phyloP scores from a whole-genome alignment of 2,329 filamentous ascomycete species.

The Plectosphaerella cucumerina region DNA sequence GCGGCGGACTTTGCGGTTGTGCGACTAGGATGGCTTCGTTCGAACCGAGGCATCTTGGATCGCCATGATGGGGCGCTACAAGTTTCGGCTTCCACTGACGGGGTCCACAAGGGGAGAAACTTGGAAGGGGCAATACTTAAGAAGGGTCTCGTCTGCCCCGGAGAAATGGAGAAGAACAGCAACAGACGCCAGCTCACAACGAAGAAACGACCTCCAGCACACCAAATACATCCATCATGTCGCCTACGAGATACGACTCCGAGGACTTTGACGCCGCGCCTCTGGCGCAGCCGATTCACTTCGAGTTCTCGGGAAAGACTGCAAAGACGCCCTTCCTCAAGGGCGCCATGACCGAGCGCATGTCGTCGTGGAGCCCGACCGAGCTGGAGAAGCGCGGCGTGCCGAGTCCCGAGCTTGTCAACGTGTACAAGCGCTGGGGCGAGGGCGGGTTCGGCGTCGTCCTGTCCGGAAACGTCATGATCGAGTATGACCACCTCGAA shows the following conservation, averaged over 20 bases:
- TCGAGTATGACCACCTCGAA: conserved; percentile 54
- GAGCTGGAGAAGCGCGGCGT: conserved; percentile 43
- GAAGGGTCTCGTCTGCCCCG: too few relatives aligned
- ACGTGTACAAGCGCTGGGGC: conserved; percentile 56
- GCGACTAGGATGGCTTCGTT: too few relatives aligned
- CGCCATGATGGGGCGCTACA: too few relatives aligned
- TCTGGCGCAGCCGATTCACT: conserved; percentile 41
- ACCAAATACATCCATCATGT: background rate
- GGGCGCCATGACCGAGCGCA: conserved; percentile 61
- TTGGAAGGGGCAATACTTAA: too few relatives aligned
- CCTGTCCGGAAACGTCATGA: conserved; percentile 58
- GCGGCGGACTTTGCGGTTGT: too few relatives aligned
- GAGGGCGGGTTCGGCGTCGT: conserved; percentile 48
- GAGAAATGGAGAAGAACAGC: too few relatives aligned
- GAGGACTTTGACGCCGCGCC: conserved; percentile 4
- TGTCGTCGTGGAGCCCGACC: conserved; percentile 56
- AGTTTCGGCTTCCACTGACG: too few relatives aligned
- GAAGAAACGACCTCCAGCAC: too few relatives aligned
- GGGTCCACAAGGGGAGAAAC: too few relatives aligned
- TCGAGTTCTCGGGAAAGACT: conserved; percentile 46
- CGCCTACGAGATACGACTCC: background rate
- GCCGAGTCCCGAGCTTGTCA: conserved; percentile 36
- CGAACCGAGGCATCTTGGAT: too few relatives aligned
- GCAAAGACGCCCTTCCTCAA: conserved; percentile 64
- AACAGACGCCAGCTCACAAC: too few relatives aligned